Base-by-base conservation (phyloP, 2,329 filamentous ascomycete genomes). In the Karstenula rhodostoma region DNA sequence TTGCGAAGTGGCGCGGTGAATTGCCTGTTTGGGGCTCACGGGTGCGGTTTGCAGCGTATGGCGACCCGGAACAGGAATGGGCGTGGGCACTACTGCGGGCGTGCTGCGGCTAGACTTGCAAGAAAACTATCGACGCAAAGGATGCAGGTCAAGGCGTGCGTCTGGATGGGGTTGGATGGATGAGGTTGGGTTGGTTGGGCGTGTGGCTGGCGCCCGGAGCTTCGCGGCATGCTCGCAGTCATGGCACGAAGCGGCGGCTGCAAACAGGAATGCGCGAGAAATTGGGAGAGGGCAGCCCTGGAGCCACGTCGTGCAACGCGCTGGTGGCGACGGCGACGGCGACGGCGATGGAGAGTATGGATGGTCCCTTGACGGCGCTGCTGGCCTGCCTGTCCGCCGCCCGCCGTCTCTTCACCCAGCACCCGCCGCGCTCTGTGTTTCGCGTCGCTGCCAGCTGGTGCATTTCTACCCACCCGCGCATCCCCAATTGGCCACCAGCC, bases 361-460 rank as follows among this genome's bases (percentile, higher is more conserved):
- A n/a, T 40, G 37, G 37, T 40, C 37, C 37, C 37, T 40, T 29
- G 27, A 8, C 8, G 4, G 37, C 37, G 37, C 37, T n/a, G 37
- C 37, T 40, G 37, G 8, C 8, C 7, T 32, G 29, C 29, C 29
- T 32, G 29, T 32, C 29, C 29, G 29, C 29, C 29, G 29, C 29
- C 29, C 29, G 22, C 52, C 17, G 52, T 25, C 27, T 32, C 9
- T 43, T 25, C 10, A 2, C 12, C 8, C 51, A 46, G 12, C 17
- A 29, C 29, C 50, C 50, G 40, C n/a, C 40, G 27, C 42, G 29
- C 52, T 35, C 29, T 27, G 52, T 25, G 52, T 55, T 46, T 55
- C 52, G 52, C 42, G 29, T 55, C 42, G 52, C 42, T n/a, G n/a
- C n/a, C n/a, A n/a, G n/a, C n/a, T 44, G 52, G 52, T 46, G 52